These are phyloP conservation scores for Chlorociboria aeruginascens DNA, from an alignment of 495 filamentous ascomycete species.

Conservation along the genomic window DNA sequence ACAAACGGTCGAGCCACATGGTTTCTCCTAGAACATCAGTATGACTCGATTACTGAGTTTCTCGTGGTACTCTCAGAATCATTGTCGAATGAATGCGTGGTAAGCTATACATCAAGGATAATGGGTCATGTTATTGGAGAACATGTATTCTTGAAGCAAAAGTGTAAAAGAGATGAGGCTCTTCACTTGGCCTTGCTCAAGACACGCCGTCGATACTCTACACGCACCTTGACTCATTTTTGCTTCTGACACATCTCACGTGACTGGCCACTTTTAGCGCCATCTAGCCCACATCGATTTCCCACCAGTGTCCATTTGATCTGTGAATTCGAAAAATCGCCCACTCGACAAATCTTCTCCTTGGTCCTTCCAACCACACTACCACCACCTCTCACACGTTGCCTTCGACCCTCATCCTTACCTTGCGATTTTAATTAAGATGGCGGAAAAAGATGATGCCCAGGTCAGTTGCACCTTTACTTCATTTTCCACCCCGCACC, in stretches of 20 bases:
- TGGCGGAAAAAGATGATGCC: conserved; percentile 40
- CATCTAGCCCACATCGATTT: too few relatives aligned
- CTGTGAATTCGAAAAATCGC: neutral
- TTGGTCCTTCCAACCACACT: conserved; percentile 5
- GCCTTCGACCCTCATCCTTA: conserved; percentile 20
- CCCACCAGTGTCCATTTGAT: too few relatives aligned
- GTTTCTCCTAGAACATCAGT: conserved; percentile 8
- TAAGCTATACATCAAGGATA: neutral
- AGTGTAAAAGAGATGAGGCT: too few relatives aligned
- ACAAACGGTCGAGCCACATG: conserved; percentile 87
- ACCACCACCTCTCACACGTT: conserved; percentile 11
- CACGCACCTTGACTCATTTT: too few relatives aligned
- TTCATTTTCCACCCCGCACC: conserved; percentile 16
- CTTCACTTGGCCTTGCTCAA: too few relatives aligned
- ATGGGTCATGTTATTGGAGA: neutral
- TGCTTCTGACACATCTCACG: too few relatives aligned
- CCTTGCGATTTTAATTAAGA: conserved; percentile 30
- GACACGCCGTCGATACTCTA: too few relatives aligned
- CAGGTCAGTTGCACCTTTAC: conserved; percentile 32
- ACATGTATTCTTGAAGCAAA: too few relatives aligned
- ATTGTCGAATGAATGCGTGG: neutral
- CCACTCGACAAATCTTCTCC: conserved; percentile 4
- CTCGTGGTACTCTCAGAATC: neutral
- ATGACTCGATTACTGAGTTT: neutral
- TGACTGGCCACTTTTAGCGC: too few relatives aligned